Percentiles rank a stretch among this genome's conserved stretches.
Conservation (phyloP, 148 eudicot species). For the Spergularia bocconei region DNA sequence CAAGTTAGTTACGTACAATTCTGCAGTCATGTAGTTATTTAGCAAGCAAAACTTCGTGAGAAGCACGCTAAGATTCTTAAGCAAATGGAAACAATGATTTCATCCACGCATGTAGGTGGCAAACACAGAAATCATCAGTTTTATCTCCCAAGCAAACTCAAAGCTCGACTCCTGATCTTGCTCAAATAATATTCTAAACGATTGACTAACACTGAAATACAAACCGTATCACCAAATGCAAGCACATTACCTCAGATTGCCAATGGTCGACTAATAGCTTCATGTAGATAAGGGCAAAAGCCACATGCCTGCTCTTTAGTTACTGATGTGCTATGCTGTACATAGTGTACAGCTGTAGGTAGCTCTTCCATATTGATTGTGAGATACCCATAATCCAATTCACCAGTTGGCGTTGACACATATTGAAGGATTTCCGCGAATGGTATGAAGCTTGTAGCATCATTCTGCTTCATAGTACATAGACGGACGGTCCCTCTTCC, state of each 20-base stretch:
- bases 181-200: neutral
- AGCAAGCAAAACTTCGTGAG: neutral
- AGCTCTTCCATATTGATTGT: neutral
- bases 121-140: neutral
- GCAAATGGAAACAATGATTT: neutral
- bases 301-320: too few relatives aligned
- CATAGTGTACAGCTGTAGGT: neutral
- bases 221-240: neutral
- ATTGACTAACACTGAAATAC: neutral
- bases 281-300: neutral
- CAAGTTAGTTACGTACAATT: neutral
- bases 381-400: neutral
- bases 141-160: constrained; percentile 4
- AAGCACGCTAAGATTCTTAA: neutral
- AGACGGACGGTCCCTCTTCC: neutral
- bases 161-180: neutral
- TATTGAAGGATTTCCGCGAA: neutral
- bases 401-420: neutral
- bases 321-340: neutral
- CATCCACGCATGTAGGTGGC: neutral
- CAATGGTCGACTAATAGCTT: neutral
- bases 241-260: neutral
- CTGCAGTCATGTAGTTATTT: neutral
- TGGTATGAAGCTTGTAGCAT: neutral
- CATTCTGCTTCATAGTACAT: neutral